Percentiles rank a stretch among this genome's conserved stretches.
These are phyloP conservation scores for Prunus armeniaca DNA, from an alignment of 306 rosid species.

Conservation along the genomic window DNA sequence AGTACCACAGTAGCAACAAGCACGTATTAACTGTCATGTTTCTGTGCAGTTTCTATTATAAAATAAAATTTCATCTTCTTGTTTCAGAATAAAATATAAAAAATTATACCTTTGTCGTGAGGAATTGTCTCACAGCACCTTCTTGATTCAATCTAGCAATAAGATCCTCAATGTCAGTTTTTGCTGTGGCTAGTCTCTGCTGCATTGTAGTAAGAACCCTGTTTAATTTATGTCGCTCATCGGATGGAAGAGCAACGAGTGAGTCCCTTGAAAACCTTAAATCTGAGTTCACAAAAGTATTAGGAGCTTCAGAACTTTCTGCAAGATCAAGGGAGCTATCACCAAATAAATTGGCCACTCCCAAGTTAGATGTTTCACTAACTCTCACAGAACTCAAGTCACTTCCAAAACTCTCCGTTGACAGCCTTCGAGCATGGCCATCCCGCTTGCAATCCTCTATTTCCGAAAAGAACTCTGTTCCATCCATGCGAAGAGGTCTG, in stretches of 20 bases:
- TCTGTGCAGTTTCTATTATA: too few species aligned
- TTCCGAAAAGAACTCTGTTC: conserved; percentile 50
- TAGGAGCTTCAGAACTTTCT: conserved; percentile 37
- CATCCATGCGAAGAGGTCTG: conserved; percentile 56
- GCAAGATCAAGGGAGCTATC: conserved; percentile 35
- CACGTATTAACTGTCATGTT: background rate
- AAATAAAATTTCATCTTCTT: too few species aligned
- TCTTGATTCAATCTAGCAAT: conserved; percentile 85
- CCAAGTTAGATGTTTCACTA: conserved; percentile 36
- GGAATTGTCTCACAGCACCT: conserved; percentile 73
- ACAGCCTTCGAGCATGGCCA: conserved; percentile 41
- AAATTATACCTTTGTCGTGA: conserved; percentile 59
- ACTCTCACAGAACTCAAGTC: conserved; percentile 41
- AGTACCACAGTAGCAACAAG: background rate
- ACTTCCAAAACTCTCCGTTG: conserved; percentile 54
- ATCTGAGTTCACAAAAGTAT: conserved; percentile 13
- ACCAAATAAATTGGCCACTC: conserved; percentile 25
- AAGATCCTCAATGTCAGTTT: conserved; percentile 77
- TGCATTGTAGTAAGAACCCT: conserved; percentile 60
- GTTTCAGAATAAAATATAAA: background rate
- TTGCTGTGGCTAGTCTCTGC: conserved; percentile 61
- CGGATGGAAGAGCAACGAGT: conserved; percentile 49
- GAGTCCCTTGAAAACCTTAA: conserved; percentile 24
- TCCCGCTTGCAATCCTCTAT: conserved; percentile 29
- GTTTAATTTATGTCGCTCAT: conserved; percentile 58